Base-by-base conservation (phyloP, 495 filamentous ascomycete species). In the Entonaema liquescens region DNA sequence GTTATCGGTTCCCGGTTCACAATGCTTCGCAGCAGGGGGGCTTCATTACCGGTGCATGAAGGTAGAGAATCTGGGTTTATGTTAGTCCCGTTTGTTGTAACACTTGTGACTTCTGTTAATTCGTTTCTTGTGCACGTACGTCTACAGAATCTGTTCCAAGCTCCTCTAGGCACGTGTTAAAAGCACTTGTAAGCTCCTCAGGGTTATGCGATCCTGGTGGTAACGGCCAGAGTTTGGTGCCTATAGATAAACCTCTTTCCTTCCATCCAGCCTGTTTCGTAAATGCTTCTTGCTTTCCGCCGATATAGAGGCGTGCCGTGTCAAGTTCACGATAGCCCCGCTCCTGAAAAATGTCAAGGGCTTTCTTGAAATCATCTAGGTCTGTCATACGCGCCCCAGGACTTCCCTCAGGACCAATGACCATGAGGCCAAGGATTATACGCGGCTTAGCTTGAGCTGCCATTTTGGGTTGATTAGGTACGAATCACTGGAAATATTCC, bases 211-310 rank as follows among this genome's bases (percentile, higher is more conserved):
- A 67, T 8, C 80, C 79, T 11, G 79, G 70, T 9, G 65, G 62
- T 8, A 67, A 38, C 12, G 81, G 80, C 60, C 77, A 83, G 17
- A 79, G 56, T 75, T 96, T 97, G 0, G 93, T 96, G 21, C 91
- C 92, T 33, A 95, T 74, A 2, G 84, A 89, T 50, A 96, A 79
- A 1, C 92, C 92, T 23, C 89, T 84, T 52, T 92, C 87, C 72
- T 92, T 89, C 90, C 90, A 96, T 29, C 86, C 82, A 0, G 91
- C 91, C 59, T 90, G 82, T 33, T 85, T 81, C 2, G 92, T 93
- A 75, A 90, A 94, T 8, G 85, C 87, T 77, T 97, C 93, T 72
- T 96, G 92, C 42, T 86, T 77, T 12, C 91, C 91, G 15, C 82
- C 86, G 28, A 91, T 79, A 73, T 96, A 97, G 35, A 83, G 62